phyloP scores from a whole-genome alignment of 495 filamentous ascomycete species.

The Letharia columbiana region DNA sequence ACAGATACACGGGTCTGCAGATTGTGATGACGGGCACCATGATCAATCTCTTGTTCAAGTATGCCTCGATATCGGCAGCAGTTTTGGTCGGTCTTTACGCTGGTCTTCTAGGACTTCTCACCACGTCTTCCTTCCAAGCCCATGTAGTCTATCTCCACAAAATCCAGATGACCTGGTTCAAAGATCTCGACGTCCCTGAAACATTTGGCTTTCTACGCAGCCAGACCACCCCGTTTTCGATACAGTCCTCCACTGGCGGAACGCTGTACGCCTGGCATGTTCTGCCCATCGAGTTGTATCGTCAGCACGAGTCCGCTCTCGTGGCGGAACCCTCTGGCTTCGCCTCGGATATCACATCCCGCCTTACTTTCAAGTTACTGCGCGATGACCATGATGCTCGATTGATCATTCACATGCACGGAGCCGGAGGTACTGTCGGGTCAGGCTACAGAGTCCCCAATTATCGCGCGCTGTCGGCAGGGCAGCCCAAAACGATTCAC shows the following conservation, averaged over 20 bases:
- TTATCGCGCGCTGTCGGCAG: constrained; percentile 54
- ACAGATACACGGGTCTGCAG: neutral
- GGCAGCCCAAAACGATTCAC: constrained; percentile 47
- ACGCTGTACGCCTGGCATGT: constrained; percentile 65
- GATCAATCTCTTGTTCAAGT: constrained; percentile 27
- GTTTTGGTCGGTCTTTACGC: constrained; percentile 32
- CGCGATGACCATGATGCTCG: constrained; percentile 51
- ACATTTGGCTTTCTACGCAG: constrained; percentile 45
- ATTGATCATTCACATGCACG: constrained; percentile 48
- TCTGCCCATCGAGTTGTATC: constrained; percentile 56
- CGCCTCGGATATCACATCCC: constrained; percentile 45
- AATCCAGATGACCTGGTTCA: constrained; percentile 42
- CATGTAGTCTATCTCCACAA: constrained; percentile 42
- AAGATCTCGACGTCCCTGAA: constrained; percentile 42
- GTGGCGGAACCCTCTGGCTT: constrained; percentile 42
- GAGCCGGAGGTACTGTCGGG: constrained; percentile 57
- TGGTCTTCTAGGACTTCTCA: constrained; percentile 38
- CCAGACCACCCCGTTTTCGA: constrained; percentile 59
- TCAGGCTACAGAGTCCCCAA: constrained; percentile 52
- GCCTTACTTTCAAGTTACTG: constrained; percentile 50
- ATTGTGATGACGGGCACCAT: constrained; percentile 2
- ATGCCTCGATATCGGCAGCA: constrained; percentile 29
- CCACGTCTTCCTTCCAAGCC: constrained; percentile 37
- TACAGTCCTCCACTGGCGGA: constrained; percentile 49
- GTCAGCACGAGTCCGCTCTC: constrained; percentile 46